Evolutionary conservation across 2,329 filamentous ascomycete species (phyloP).

Genomic region (Incumbomyces lentus): DNA sequence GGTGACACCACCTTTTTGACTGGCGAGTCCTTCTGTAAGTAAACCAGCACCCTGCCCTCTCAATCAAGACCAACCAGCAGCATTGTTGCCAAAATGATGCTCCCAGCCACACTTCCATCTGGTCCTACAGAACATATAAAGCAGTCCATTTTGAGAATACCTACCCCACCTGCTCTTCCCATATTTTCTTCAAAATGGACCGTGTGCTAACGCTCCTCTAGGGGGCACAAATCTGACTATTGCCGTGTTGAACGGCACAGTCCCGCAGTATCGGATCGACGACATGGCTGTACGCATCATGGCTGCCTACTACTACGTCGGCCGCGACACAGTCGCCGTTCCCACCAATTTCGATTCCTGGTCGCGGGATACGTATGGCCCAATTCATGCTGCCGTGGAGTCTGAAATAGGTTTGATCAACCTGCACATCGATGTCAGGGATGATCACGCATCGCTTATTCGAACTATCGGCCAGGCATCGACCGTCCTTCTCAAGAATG

Average conservation of each 20-base stretch:
- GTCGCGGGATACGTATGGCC: conserved; percentile 66
- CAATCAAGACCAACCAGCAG: too few species aligned
- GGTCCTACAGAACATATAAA: too few species aligned
- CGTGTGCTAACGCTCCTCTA: too few species aligned
- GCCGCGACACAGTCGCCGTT: conserved; percentile 35
- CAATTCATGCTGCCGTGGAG: conserved; percentile 45
- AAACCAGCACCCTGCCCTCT: too few species aligned
- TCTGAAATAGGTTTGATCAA: conserved; percentile 45
- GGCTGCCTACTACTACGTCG: conserved; percentile 55
- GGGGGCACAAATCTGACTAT: conserved; percentile 75
- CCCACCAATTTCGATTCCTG: conserved; percentile 76
- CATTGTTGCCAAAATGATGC: too few species aligned
- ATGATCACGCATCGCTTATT: conserved; percentile 61
- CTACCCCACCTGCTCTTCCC: too few species aligned
- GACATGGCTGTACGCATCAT: conserved; percentile 83
- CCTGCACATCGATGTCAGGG: conserved; percentile 72
- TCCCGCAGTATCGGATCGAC: conserved; percentile 77
- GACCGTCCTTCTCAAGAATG: conserved; percentile 84
- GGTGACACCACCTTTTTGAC: conserved; percentile 70
- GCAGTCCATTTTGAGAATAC: too few species aligned
- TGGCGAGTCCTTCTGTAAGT: conserved; percentile 55
- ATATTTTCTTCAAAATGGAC: too few species aligned
- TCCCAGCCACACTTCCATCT: too few species aligned
- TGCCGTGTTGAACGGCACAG: conserved; percentile 76
- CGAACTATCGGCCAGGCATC: conserved; percentile 68